Evolutionary conservation across 352 stramenopile species (phyloP).

Genomic region (Pythium plurisporium): DNA sequence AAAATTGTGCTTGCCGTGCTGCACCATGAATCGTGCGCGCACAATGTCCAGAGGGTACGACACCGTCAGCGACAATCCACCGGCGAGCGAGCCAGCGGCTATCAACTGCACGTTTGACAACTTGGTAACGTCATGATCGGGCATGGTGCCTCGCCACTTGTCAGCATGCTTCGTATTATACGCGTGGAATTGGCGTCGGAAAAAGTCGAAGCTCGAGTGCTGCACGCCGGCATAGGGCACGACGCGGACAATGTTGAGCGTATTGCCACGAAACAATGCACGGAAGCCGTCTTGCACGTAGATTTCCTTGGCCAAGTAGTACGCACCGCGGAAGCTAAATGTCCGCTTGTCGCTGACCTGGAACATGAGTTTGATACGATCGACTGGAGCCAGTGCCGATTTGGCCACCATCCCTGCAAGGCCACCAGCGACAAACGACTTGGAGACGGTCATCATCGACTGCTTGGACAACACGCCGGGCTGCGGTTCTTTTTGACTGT

Average conservation of each 20-base stretch:
- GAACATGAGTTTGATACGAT: slow-evolving; percentile 85
- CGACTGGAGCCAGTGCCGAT: slow-evolving; percentile 63
- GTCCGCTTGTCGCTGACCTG: slow-evolving; percentile 69
- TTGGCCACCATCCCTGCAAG: slow-evolving; percentile 74
- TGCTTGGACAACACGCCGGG: slow-evolving; percentile 23
- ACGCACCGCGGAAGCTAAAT: slow-evolving; percentile 76
- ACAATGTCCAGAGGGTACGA: slow-evolving; percentile 84
- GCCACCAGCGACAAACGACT: slow-evolving; percentile 76
- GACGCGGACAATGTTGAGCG: slow-evolving; percentile 75
- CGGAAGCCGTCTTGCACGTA: slow-evolving; percentile 67
- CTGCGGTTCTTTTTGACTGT: not conserved
- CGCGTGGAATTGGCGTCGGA: slow-evolving; percentile 71
- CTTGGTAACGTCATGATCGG: slow-evolving; percentile 37
- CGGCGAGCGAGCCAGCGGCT: slow-evolving; percentile 63
- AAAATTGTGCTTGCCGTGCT: slow-evolving; percentile 78
- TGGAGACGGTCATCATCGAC: slow-evolving; percentile 68
- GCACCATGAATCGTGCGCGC: slow-evolving; percentile 80
- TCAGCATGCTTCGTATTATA: slow-evolving; percentile 66
- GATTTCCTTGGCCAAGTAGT: slow-evolving; percentile 53
- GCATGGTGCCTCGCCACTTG: slow-evolving; percentile 3
- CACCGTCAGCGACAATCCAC: slow-evolving; percentile 62
- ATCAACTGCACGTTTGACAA: slow-evolving; percentile 77
- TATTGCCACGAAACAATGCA: slow-evolving; percentile 68
- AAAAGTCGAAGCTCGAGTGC: slow-evolving; percentile 84
- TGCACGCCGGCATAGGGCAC: slow-evolving; percentile 76